These are phyloP conservation scores for Eremothecium gossypii DNA, from an alignment of 1,139 yeast genomes.

Conservation along the genomic window DNA sequence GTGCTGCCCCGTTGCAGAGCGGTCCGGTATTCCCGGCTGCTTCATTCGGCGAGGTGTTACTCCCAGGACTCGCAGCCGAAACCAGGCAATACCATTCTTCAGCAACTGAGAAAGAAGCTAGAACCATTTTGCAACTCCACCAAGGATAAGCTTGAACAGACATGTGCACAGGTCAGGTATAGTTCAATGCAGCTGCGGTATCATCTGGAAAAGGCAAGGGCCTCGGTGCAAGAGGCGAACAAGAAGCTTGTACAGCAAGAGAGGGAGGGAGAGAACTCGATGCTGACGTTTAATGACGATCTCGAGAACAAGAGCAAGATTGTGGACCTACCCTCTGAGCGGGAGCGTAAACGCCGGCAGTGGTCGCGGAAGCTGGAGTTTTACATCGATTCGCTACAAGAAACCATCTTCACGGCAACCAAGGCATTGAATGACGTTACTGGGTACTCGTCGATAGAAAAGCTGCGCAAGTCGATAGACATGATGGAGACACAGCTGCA, in stretches of 20 bases:
- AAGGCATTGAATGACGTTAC: slow-evolving; percentile 80
- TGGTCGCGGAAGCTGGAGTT: slow-evolving; percentile 48
- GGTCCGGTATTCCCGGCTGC: too few species aligned
- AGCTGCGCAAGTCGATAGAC: slow-evolving; percentile 54
- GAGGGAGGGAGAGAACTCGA: slow-evolving; percentile 22
- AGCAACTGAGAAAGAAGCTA: slow-evolving; percentile 5
- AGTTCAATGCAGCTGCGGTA: slow-evolving; percentile 11
- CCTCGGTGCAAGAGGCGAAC: slow-evolving; percentile 32
- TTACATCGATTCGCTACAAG: slow-evolving; percentile 56
- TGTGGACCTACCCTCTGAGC: slow-evolving; percentile 35
- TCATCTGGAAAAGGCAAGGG: slow-evolving; percentile 28
- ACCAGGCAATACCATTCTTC: not conserved
- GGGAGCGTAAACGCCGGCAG: slow-evolving; percentile 34
- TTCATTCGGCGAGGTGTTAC: not conserved
- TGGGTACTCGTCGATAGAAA: slow-evolving; percentile 79
- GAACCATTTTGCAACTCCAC: slow-evolving; percentile 13
- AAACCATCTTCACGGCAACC: slow-evolving; percentile 60
- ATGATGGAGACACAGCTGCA: slow-evolving; percentile 41
- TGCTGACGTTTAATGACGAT: slow-evolving; percentile 30
- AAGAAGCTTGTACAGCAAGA: slow-evolving; percentile 31
- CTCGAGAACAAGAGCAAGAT: slow-evolving; percentile 23
- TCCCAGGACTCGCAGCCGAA: not conserved
- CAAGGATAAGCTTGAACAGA: slow-evolving; percentile 8
- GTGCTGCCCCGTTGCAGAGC: too few species aligned
- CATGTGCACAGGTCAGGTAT: slow-evolving; percentile 8